These are phyloP conservation scores for Apiospora aurea DNA, from an alignment of 2,329 filamentous ascomycete species.

Conservation along the genomic window DNA sequence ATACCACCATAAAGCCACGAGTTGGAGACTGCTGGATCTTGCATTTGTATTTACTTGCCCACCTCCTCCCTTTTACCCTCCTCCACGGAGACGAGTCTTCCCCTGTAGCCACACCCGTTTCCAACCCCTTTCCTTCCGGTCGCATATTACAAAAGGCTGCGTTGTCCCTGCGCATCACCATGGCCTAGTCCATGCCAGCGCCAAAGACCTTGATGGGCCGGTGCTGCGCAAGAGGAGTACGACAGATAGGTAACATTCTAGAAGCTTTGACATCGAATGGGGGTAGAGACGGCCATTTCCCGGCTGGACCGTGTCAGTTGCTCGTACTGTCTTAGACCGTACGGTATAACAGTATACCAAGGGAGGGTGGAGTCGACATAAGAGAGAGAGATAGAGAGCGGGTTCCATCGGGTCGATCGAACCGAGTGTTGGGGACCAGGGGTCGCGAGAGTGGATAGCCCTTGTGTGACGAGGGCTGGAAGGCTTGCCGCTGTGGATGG, in stretches of 20 bases:
- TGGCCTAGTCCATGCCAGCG: no score
- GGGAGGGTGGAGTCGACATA: background rate
- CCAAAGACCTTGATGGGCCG: slow-evolving; percentile 46
- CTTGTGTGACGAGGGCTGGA: slow-evolving; percentile 4
- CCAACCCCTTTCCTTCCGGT: slow-evolving; percentile 28
- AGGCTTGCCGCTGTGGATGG: slow-evolving; percentile 14
- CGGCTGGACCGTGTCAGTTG: background rate
- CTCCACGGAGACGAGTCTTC: background rate
- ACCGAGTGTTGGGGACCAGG: slow-evolving; percentile 2
- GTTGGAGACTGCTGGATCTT: background rate
- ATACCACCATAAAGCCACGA: background rate
- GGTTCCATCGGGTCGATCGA: slow-evolving; percentile 13
- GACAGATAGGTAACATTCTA: slow-evolving; percentile 37
- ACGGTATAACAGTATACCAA: background rate
- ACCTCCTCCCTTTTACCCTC: no score
- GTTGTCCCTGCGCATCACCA: slow-evolving; percentile 46
- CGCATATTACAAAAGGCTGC: slow-evolving; percentile 40
- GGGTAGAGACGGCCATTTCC: background rate
- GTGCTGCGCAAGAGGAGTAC: slow-evolving; percentile 51
- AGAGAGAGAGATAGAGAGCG: background rate
- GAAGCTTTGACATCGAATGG: background rate
- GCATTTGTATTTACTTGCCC: background rate
- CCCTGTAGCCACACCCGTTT: slow-evolving; percentile 14
- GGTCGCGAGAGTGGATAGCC: background rate
- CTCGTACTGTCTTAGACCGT: background rate